Conservation (phyloP, 2,329 filamentous ascomycete species). For the Macrophomina pseudophaseolina region DNA sequence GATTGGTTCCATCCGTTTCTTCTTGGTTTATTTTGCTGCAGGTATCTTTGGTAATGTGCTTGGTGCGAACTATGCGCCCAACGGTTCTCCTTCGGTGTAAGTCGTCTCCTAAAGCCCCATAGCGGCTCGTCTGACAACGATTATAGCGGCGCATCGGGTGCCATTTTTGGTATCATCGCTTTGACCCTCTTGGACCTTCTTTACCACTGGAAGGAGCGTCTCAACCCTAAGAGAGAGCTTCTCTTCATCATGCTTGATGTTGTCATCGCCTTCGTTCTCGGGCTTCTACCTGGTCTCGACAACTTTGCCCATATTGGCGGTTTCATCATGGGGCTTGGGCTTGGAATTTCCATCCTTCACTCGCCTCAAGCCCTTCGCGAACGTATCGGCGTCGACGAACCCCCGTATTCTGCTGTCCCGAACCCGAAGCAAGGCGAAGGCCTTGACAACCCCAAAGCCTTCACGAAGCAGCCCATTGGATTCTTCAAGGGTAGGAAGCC, state of each 20-base stretch:
- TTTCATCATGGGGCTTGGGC: slow-evolving; percentile 86
- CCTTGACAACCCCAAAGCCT: slow-evolving; percentile 49
- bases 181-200: slow-evolving; percentile 86
- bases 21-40: slow-evolving; percentile 84
- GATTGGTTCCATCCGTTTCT: slow-evolving; percentile 87
- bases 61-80: slow-evolving; percentile 88
- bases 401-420: slow-evolving; percentile 71
- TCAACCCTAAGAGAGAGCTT: slow-evolving; percentile 80
- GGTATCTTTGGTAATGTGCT: slow-evolving; percentile 97
- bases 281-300: slow-evolving; percentile 88
- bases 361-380: slow-evolving; percentile 81
- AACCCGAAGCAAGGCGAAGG: slow-evolving; percentile 51
- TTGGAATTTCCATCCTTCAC: slow-evolving; percentile 86
- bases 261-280: slow-evolving; percentile 87
- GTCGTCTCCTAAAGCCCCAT: not conserved
- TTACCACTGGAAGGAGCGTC: slow-evolving; percentile 87
- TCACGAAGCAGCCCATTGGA: slow-evolving; percentile 59
- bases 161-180: slow-evolving; percentile 89
- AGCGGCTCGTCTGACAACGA: not conserved
- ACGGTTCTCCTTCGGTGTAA: slow-evolving; percentile 70
- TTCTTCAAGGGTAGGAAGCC: slow-evolving; percentile 94
- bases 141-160: slow-evolving; percentile 80
- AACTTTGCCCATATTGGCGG: slow-evolving; percentile 98
- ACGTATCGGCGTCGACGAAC: slow-evolving; percentile 70
- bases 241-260: slow-evolving; percentile 86